Evolutionary conservation across 768 basidiomycete species (phyloP), one percentile per base, ranked within the genome.

Genomic region (Hericium rajendrae): DNA sequence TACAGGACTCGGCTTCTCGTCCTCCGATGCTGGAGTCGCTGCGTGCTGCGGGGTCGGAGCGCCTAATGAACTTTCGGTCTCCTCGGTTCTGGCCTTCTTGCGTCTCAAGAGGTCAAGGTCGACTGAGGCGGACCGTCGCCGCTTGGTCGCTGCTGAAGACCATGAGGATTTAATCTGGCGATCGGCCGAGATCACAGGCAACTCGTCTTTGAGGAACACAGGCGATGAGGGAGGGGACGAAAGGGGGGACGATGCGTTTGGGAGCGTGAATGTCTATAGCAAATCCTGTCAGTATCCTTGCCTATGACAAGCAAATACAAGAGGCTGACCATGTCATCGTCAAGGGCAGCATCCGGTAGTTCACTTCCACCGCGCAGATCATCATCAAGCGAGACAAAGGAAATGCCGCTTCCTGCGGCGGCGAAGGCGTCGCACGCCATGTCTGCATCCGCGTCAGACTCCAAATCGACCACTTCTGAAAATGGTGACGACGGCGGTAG

Each of bases 401-500:
- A 46, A 10, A 46, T 46, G 43, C 22, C 22, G 43, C 12, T 46
- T 16, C 43, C n/a, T 16, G 22, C 4, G 8, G 12, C 3, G 13
- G 22, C 43, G 12, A 16, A 53, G 28, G n/a, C 11, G 32, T 48
- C 49, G 49, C 26, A 37, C 28, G 22, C 43, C n/a, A 51, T 4
- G 50, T 51, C 55, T 4, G 28, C 55, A 48, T 38, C 37, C 18
- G 15, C 11, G 16, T 61, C 59, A 24, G 28, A 51, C 9, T 51
- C 49, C 38, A 18, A 40, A 8, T 56, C 55, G 13, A 55, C 55
- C 16, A 55, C 57, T 20, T 58, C 57, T 37, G 60, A 53, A 6
- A 63, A 57, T 2, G 62, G 62, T 6, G 62, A 63, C 4, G 62
- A 63, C 20, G 60, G 62, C 12, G 62, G 62, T 2, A 63, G 57